A percentile compares a stretch with the other conserved stretches of the same genome.
Conservation (phyloP, 2,329 filamentous ascomycete genomes). For the Fusarium tricinctum region DNA sequence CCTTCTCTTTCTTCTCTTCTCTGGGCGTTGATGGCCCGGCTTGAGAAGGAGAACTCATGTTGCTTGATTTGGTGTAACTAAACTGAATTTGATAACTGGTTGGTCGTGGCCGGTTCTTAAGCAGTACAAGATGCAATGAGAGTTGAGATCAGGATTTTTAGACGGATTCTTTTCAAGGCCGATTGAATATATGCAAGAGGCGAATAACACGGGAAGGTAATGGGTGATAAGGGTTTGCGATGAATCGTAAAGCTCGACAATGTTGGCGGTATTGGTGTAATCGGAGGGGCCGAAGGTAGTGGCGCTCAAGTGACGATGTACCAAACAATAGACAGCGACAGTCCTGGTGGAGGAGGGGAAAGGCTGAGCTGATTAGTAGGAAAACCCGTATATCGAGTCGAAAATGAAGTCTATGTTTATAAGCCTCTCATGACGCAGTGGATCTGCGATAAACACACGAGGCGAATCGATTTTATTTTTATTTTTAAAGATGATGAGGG, state of each 20-base stretch:
- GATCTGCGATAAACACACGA: constrained; percentile 32
- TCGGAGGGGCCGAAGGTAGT: constrained; percentile 31
- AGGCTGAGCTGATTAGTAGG: constrained; percentile 17
- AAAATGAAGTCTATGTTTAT: constrained; percentile 22
- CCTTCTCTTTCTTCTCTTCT: constrained; percentile 60
- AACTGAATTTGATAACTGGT: not conserved
- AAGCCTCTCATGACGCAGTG: constrained; percentile 38
- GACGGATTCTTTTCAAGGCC: not conserved
- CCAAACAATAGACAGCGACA: constrained; percentile 19
- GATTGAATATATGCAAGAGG: constrained; percentile 17
- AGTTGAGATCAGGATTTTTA: constrained; percentile 5
- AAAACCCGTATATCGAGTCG: constrained; percentile 15
- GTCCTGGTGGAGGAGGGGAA: constrained; percentile 22
- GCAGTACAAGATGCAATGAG: not conserved
- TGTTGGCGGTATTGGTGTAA: constrained; percentile 15
- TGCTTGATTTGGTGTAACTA: constrained; percentile 15
- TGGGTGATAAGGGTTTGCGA: constrained; percentile 7
- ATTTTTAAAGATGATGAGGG: constrained; percentile 22
- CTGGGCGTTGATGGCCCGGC: constrained; percentile 54
- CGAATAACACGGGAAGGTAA: constrained; percentile 7
- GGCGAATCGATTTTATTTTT: not conserved
- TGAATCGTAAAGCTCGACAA: constrained; percentile 20
- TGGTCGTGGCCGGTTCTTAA: not conserved
- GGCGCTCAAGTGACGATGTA: constrained; percentile 22
- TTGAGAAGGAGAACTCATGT: constrained; percentile 62